phyloP scores from a whole-genome alignment of 257 asterid species.

The Scutellaria barbata region DNA sequence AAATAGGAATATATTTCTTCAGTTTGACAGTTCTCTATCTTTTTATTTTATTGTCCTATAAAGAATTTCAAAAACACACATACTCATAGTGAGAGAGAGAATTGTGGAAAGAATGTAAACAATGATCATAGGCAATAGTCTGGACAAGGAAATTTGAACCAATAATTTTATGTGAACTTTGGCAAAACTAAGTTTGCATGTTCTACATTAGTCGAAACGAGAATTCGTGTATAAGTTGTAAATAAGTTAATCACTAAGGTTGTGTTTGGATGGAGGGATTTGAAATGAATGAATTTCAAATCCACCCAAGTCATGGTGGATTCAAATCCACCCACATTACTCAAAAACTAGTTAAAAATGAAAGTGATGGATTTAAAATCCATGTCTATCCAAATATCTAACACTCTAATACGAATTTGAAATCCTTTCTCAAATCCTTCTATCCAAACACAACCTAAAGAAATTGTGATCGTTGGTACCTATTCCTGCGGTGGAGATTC shows the following conservation, averaged over 20 bases:
- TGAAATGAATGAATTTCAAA: too few species aligned
- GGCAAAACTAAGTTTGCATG: slow-evolving; percentile 27
- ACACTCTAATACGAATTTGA: too few species aligned
- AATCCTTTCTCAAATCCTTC: too few species aligned
- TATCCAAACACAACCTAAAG: not conserved
- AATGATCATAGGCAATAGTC: not conserved
- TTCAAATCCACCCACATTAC: too few species aligned
- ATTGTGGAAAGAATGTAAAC: not conserved
- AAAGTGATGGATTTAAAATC: too few species aligned
- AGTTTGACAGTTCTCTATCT: slow-evolving; percentile 3
- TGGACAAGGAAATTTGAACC: slow-evolving; percentile 12
- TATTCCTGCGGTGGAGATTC: slow-evolving; percentile 52
- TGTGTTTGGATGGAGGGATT: too few species aligned
- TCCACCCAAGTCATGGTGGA: too few species aligned
- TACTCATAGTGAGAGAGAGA: slow-evolving; percentile 18
- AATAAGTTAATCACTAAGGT: too few species aligned
- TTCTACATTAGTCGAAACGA: slow-evolving; percentile 23
- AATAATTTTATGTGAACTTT: slow-evolving; percentile 25
- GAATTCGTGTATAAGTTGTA: not conserved
- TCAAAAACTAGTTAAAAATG: too few species aligned
- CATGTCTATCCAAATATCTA: too few species aligned
- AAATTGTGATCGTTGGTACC: slow-evolving; percentile 49
- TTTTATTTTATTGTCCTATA: not conserved
- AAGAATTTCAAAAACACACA: not conserved
- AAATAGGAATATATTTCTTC: slow-evolving; percentile 27